Evolutionary conservation across 768 basidiomycete species (phyloP).

Genomic region (Gymnopilus junonius): DNA sequence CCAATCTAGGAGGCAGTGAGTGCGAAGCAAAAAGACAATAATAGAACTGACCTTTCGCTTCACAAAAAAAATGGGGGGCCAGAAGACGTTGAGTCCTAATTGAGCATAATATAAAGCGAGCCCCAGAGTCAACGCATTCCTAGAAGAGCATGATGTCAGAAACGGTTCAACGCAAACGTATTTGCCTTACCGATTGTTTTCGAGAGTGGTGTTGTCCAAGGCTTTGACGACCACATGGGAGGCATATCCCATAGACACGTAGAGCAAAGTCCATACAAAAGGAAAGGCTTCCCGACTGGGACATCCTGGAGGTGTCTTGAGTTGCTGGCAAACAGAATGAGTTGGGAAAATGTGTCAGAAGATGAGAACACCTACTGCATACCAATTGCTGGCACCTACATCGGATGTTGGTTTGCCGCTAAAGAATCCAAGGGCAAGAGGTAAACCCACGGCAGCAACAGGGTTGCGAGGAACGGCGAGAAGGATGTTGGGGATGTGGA

Average conservation of each 20-base stretch:
- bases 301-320: constrained; percentile 53
- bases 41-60: constrained; percentile 41
- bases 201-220: constrained; percentile 47
- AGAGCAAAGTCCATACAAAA: constrained; percentile 59
- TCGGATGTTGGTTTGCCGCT: constrained; percentile 53
- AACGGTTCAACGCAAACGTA: not conserved
- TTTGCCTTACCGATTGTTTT: constrained; percentile 43
- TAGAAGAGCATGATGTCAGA: constrained; percentile 20
- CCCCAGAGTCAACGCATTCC: constrained; percentile 47
- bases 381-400: constrained; percentile 58
- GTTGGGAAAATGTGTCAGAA: too few relatives aligned
- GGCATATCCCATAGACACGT: constrained; percentile 67
- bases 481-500: constrained; percentile 51
- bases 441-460: constrained; percentile 61
- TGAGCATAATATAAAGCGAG: constrained; percentile 66
- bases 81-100: constrained; percentile 58
- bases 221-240: constrained; percentile 63
- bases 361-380: constrained; percentile 52
- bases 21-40: not conserved
- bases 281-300: constrained; percentile 60
- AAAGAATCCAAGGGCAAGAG: constrained; percentile 57
- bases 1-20: constrained; percentile 43
- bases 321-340: constrained; percentile 47
- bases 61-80: constrained; percentile 71
- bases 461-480: constrained; percentile 60